These are phyloP conservation scores for Hibiscus syriacus DNA, from an alignment of 345 rosid genomes.

Conservation along the genomic window DNA sequence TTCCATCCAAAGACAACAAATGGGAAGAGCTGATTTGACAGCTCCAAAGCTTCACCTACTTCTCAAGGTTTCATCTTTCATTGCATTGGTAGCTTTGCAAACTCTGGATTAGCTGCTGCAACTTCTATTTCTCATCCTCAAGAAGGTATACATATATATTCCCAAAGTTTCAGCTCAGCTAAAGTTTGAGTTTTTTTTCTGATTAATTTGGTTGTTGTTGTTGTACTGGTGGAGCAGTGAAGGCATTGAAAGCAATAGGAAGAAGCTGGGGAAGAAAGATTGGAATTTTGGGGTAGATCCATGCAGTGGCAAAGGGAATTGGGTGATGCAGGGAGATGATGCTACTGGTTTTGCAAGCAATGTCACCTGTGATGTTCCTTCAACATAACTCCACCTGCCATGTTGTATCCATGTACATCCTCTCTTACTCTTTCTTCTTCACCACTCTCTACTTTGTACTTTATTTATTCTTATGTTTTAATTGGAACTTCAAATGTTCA, in stretches of 20 bases:
- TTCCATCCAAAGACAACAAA: not conserved
- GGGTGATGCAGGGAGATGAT: slow-evolving; percentile 24
- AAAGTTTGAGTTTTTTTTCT: not conserved
- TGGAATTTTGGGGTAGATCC: slow-evolving; percentile 73
- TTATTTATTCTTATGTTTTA: too few species aligned
- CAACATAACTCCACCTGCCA: slow-evolving; percentile 50
- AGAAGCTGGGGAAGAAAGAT: slow-evolving; percentile 57
- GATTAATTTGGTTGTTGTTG: not conserved
- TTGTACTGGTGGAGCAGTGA: slow-evolving; percentile 33
- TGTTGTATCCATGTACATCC: slow-evolving; percentile 47
- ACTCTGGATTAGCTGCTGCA: not conserved
- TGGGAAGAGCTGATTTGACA: slow-evolving; percentile 2
- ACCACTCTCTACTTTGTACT: not conserved
- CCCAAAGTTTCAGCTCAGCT: not conserved
- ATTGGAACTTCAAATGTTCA: too few species aligned
- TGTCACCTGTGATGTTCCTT: slow-evolving; percentile 53
- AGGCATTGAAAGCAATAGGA: slow-evolving; percentile 53
- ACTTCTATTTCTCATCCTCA: slow-evolving; percentile 1
- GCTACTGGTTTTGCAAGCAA: slow-evolving; percentile 36
- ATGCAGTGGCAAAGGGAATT: slow-evolving; percentile 64
- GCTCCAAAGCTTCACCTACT: slow-evolving; percentile 1
- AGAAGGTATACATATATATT: slow-evolving; percentile 4
- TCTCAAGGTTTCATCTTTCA: not conserved
- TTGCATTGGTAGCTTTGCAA: not conserved
- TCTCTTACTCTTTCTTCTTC: not conserved